Conservation (phyloP, 495 filamentous ascomycete species). For the Podospora didyma region DNA sequence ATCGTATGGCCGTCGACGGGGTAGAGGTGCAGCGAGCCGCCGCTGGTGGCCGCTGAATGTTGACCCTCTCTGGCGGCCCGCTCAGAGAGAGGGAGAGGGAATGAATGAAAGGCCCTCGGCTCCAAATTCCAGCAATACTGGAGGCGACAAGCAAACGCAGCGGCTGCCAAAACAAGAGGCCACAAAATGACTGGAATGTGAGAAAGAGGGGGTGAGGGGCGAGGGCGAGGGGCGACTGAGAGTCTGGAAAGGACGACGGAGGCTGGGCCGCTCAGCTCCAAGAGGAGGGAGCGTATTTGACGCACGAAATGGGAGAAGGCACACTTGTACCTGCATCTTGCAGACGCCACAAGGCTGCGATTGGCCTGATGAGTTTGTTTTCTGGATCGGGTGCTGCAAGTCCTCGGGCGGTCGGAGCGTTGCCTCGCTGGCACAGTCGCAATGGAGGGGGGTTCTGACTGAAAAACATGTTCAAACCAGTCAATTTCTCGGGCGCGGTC, state of each 20-base stretch:
- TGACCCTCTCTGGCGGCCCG: no score
- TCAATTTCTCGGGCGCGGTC: no score
- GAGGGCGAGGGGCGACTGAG: no score
- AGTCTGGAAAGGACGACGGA: no score
- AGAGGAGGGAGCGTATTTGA: neutral
- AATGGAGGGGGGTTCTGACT: neutral
- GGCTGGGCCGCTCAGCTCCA: neutral
- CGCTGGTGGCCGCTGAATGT: no score
- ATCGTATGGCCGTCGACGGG: no score
- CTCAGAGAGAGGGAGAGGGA: neutral
- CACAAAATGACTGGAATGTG: neutral
- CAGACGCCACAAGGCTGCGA: slow-evolving; percentile 3
- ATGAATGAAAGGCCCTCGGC: no score
- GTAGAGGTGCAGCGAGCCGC: no score
- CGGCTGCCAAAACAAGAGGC: neutral
- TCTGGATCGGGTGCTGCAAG: slow-evolving; percentile 3
- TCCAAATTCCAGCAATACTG: neutral
- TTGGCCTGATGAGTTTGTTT: slow-evolving; percentile 2
- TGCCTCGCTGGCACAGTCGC: neutral
- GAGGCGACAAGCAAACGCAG: neutral
- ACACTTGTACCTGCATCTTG: slow-evolving; percentile 15
- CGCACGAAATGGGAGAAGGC: neutral
- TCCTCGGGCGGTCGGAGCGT: slow-evolving; percentile 4
- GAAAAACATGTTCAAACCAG: neutral
- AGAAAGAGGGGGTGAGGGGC: neutral